Conservation (phyloP, 1,284 basidiomycete species). For the Papiliotrema flavescens region DNA sequence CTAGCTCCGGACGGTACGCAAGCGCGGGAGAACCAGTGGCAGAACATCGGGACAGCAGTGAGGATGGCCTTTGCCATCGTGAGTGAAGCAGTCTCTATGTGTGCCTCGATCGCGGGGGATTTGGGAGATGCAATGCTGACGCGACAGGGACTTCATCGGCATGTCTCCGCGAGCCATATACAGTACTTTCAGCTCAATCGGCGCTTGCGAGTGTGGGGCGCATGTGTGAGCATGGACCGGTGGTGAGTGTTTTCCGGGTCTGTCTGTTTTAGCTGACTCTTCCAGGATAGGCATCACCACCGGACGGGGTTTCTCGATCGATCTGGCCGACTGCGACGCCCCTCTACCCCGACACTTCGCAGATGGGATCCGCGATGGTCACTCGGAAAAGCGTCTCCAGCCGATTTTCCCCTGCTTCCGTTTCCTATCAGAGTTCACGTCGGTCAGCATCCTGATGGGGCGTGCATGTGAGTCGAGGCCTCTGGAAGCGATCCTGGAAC, state of each 20-base stretch:
- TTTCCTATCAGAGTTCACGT: conserved; percentile 12
- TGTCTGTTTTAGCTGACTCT: not conserved
- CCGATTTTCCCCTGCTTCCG: conserved; percentile 15
- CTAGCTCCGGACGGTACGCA: not conserved
- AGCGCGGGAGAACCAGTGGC: conserved; percentile 6
- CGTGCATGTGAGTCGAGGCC: conserved; percentile 9
- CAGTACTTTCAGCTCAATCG: conserved; percentile 9
- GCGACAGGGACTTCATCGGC: conserved; percentile 7
- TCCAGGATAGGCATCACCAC: conserved; percentile 11
- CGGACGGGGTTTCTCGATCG: conserved; percentile 11
- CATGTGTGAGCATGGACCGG: conserved; percentile 8
- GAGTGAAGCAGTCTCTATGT: not conserved
- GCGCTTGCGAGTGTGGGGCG: conserved; percentile 10
- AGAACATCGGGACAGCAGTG: conserved; percentile 5
- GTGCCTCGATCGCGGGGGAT: no score
- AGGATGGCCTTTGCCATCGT: conserved; percentile 8
- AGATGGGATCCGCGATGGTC: conserved; percentile 10
- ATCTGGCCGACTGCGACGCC: conserved; percentile 18
- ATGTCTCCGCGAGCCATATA: conserved; percentile 5
- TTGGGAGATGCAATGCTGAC: no score
- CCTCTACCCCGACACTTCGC: conserved; percentile 12
- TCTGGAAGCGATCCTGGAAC: no score
- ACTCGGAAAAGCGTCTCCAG: not conserved
- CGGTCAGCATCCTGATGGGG: conserved; percentile 16
- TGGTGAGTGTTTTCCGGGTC: not conserved